Base-by-base conservation (phyloP, 371 early-diverging fungal species). In the Mucor plumbeus region DNA sequence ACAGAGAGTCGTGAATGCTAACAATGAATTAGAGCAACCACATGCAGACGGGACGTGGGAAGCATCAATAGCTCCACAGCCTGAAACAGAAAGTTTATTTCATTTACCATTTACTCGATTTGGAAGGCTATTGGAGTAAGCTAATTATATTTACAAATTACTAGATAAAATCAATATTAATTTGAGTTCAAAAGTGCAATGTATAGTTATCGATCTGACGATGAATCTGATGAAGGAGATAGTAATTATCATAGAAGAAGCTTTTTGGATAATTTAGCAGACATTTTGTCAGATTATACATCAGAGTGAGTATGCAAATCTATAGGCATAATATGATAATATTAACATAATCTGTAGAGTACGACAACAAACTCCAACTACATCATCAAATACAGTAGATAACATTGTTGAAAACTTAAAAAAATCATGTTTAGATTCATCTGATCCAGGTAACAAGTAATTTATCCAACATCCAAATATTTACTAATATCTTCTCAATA, bases 161-260 rank as follows among this genome's bases (percentile, higher is more conserved):
- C 26, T 26, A 26, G 26, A 26, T 26, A 26, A 26, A 26, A 26
- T 26, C 26, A 26, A 0, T 21, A 14, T 14, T 33, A n/a, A 56
- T 34, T n/a, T 36, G 56, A 1, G 4, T 7, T 36, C 26, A 19
- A 26, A 5, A 64, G 57, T 7, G 35, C 64, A 31, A 54, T 64
- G 34, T 64, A 64, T 33, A 53, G 31, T 19, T 40, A 41, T 64
- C 15, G 55, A 19, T 64, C 64, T 5, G 64, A 64, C 9, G 64
- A 64, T 10, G 64, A 64, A 35, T 64, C 64, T 15, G 64, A 64
- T 34, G 64, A 64, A 35, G 44, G 64, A 1, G 64, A 60, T 31
- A 10, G 56, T 43, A 41, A 36, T 4, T 56, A 64, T 19, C 41
- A 53, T n/a, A 19, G 54, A 54, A 53, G 64, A 56, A 64, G 64